Evolutionary conservation across 2,329 filamentous ascomycete species (phyloP).

Genomic region (Tolypocladium guangdongense): DNA sequence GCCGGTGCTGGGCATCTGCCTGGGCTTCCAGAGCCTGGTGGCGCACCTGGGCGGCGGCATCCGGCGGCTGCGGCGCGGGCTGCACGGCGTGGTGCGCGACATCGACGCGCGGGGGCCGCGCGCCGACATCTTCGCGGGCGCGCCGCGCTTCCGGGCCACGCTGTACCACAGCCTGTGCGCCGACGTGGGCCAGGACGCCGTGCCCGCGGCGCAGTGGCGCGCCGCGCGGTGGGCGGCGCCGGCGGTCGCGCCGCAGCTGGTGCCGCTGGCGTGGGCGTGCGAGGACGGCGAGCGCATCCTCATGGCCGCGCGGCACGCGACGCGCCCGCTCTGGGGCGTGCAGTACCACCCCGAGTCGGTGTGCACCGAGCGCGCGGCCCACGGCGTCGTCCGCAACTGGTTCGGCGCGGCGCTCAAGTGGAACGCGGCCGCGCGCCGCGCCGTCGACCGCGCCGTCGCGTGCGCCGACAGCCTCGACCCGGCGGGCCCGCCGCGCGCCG

Average conservation of each 20-base stretch:
- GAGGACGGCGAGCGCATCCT: slow-evolving; percentile 43
- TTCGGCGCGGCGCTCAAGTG: slow-evolving; percentile 54
- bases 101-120: slow-evolving; percentile 33
- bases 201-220: slow-evolving; percentile 25
- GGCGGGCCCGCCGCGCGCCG: slow-evolving; percentile 6
- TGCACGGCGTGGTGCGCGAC: slow-evolving; percentile 70
- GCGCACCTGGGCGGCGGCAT: slow-evolving; percentile 57
- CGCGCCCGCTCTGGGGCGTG: slow-evolving; percentile 71
- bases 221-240: slow-evolving; percentile 28
- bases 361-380: slow-evolving; percentile 62
- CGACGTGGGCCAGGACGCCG: slow-evolving; percentile 37
- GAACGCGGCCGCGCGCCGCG: slow-evolving; percentile 30
- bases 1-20: slow-evolving; percentile 78
- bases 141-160: slow-evolving; percentile 55
- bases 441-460: slow-evolving; percentile 1
- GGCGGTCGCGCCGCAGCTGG: slow-evolving; percentile 26
- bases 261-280: slow-evolving; percentile 56
- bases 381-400: slow-evolving; percentile 61
- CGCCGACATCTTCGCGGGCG: slow-evolving; percentile 53
- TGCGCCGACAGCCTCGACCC: slow-evolving; percentile 13
- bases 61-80: slow-evolving; percentile 54
- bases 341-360: slow-evolving; percentile 89
- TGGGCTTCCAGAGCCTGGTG: slow-evolving; percentile 79
- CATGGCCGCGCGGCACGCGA: slow-evolving; percentile 64
- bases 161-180: slow-evolving; percentile 62